These are phyloP conservation scores for Pythium oligandrum DNA, from an alignment of 352 stramenopile species.

Conservation along the genomic window DNA sequence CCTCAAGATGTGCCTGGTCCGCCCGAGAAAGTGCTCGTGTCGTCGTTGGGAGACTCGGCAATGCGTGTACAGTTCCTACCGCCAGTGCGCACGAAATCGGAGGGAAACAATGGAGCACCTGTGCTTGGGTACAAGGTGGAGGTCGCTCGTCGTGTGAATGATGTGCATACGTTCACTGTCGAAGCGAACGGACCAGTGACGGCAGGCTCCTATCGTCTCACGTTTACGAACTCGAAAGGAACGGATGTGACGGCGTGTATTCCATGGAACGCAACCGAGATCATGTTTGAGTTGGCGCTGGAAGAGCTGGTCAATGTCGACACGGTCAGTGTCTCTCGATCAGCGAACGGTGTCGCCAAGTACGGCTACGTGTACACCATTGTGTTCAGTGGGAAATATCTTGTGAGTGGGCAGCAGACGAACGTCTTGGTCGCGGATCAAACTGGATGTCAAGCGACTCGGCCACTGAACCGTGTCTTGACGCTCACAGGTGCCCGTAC, in stretches of 20 bases:
- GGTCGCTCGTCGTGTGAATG: slow-evolving; percentile 55
- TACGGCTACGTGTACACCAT: slow-evolving; percentile 72
- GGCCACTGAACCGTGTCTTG: slow-evolving; percentile 44
- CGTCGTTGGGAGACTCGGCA: slow-evolving; percentile 34
- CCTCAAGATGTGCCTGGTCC: slow-evolving; percentile 62
- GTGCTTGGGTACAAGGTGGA: slow-evolving; percentile 80
- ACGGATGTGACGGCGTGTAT: slow-evolving; percentile 45
- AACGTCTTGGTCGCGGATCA: slow-evolving; percentile 46
- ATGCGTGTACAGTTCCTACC: slow-evolving; percentile 62
- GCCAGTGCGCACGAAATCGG: slow-evolving; percentile 46
- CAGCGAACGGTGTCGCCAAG: slow-evolving; percentile 31
- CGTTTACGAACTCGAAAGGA: slow-evolving; percentile 37
- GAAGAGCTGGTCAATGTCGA: slow-evolving; percentile 67
- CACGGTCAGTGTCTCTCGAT: slow-evolving; percentile 51
- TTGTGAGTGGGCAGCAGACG: slow-evolving; percentile 49
- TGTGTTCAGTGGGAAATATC: slow-evolving; percentile 56
- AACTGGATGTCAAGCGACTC: slow-evolving; percentile 25
- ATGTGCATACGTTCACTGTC: slow-evolving; percentile 71
- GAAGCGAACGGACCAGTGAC: slow-evolving; percentile 46
- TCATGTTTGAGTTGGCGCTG: slow-evolving; percentile 63
- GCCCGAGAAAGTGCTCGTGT: slow-evolving; percentile 56
- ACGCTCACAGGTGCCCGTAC: slow-evolving; percentile 42
- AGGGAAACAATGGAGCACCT: slow-evolving; percentile 62
- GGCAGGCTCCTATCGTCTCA: slow-evolving; percentile 48
- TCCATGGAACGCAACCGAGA: slow-evolving; percentile 61